Evolutionary conservation across 2,329 filamentous ascomycete genomes (phyloP).

Genomic region (Alternaria sp.): DNA sequence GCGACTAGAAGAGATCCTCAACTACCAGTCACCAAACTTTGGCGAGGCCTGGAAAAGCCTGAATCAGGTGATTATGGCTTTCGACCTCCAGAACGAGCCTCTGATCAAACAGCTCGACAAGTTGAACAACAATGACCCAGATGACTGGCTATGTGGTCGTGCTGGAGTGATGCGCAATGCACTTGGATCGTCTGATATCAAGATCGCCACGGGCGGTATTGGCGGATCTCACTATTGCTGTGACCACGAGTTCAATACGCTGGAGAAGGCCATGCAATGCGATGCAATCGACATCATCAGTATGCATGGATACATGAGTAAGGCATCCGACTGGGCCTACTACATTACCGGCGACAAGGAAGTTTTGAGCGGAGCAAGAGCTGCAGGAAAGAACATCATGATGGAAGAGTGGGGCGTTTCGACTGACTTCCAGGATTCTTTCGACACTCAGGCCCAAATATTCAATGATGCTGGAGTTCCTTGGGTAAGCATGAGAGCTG

Average conservation of each 20-base stretch:
- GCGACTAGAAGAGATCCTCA: background rate
- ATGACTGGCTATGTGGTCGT: slow-evolving; percentile 1
- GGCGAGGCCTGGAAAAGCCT: background rate
- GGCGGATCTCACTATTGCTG: slow-evolving; percentile 1
- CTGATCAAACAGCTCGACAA: background rate
- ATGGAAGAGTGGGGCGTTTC: slow-evolving; percentile 4
- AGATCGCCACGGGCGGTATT: background rate
- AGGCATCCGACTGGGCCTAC: background rate
- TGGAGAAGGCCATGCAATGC: slow-evolving; percentile 1
- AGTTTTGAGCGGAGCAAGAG: background rate
- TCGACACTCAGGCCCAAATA: background rate
- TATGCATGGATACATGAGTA: background rate
- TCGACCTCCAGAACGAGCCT: slow-evolving; percentile 2
- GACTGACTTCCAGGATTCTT: background rate
- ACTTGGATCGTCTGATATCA: background rate
- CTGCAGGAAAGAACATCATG: slow-evolving; percentile 1
- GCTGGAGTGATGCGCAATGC: background rate
- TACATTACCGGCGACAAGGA: slow-evolving; percentile 3
- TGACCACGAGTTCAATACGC: background rate
- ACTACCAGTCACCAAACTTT: background rate
- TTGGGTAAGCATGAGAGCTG: background rate
- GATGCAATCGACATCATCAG: slow-evolving; percentile 1
- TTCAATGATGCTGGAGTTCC: slow-evolving; percentile 6
- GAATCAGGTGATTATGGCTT: background rate
- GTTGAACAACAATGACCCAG: background rate